phyloP scores from a whole-genome alignment of 169 alveolate genomes.

The Eimeria acervulina region DNA sequence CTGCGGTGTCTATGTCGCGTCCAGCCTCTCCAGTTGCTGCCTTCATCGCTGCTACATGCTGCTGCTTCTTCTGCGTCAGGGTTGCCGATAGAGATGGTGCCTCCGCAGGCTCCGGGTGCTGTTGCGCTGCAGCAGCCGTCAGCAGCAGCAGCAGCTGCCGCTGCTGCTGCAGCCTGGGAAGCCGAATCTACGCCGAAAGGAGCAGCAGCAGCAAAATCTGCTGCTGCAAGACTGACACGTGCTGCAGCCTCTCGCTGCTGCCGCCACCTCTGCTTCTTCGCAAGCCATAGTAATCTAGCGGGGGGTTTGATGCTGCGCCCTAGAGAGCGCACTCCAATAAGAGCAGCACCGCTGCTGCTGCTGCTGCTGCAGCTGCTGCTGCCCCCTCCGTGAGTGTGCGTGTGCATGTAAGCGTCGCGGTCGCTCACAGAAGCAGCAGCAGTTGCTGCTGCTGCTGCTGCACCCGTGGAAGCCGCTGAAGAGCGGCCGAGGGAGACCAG shows the following conservation, averaged over 20 bases:
- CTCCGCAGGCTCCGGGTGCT: slow-evolving; percentile 57
- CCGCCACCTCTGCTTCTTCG: slow-evolving; percentile 10
- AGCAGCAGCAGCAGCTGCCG: slow-evolving; percentile 46
- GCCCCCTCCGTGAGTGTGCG: slow-evolving; percentile 4
- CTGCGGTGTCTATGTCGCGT: slow-evolving; percentile 17
- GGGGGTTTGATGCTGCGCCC: slow-evolving; percentile 47
- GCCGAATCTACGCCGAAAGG: slow-evolving; percentile 52
- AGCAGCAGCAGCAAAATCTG: slow-evolving; percentile 46
- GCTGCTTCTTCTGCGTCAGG: background rate
- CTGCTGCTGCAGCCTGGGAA: slow-evolving; percentile 26
- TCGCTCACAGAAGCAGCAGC: background rate
- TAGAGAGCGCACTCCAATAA: background rate
- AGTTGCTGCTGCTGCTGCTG: slow-evolving; percentile 59
- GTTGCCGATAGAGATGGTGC: slow-evolving; percentile 34
- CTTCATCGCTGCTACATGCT: slow-evolving; percentile 52
- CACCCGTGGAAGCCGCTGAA: background rate
- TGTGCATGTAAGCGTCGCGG: background rate
- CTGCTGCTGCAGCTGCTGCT: slow-evolving; percentile 51
- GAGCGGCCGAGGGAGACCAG: background rate
- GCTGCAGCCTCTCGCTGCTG: slow-evolving; percentile 41
- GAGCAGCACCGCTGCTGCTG: slow-evolving; percentile 31
- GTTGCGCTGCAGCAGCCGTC: slow-evolving; percentile 69
- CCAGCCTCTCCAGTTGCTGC: background rate
- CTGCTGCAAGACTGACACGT: slow-evolving; percentile 13
- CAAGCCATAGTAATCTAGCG: slow-evolving; percentile 32